Percentiles rank a stretch among this genome's conserved stretches.
These are phyloP conservation scores for Pugionium dolabratum DNA, from an alignment of 345 rosid genomes.

Conservation along the genomic window DNA sequence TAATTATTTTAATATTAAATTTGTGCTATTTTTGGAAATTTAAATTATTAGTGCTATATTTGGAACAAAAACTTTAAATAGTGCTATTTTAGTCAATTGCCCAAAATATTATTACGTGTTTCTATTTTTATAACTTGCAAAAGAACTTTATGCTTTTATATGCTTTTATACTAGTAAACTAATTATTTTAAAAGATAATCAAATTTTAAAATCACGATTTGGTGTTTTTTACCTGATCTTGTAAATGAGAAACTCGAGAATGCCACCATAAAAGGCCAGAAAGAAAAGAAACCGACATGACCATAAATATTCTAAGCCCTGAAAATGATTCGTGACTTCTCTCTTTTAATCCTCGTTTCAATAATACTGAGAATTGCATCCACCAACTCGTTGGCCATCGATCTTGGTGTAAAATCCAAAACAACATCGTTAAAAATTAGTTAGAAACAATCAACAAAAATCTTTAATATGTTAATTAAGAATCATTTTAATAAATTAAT, in stretches of 20 bases:
- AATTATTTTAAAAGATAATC: neutral
- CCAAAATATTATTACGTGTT: too few species aligned
- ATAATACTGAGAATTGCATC: slow-evolving; percentile 70
- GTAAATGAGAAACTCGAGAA: slow-evolving; percentile 60
- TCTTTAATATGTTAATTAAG: too few species aligned
- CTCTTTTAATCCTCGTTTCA: slow-evolving; percentile 71
- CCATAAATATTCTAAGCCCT: slow-evolving; percentile 76
- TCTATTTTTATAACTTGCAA: neutral
- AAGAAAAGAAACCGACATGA: slow-evolving; percentile 76
- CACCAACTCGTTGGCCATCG: slow-evolving; percentile 87
- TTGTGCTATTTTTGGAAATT: too few species aligned
- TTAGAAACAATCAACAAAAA: slow-evolving; percentile 3
- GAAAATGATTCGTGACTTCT: slow-evolving; percentile 88
- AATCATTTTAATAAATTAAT: too few species aligned
- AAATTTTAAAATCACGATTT: neutral
- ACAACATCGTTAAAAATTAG: slow-evolving; percentile 21
- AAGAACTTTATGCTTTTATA: neutral
- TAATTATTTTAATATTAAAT: too few species aligned
- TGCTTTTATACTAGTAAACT: neutral
- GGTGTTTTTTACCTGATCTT: slow-evolving; percentile 71
- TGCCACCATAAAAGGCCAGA: slow-evolving; percentile 95
- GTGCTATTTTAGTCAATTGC: too few species aligned
- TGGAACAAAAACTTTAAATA: too few species aligned
- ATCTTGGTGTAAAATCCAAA: slow-evolving; percentile 33
- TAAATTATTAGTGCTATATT: too few species aligned